phyloP scores from a whole-genome alignment of 768 basidiomycete genomes.

The Tremella fuciformis region DNA sequence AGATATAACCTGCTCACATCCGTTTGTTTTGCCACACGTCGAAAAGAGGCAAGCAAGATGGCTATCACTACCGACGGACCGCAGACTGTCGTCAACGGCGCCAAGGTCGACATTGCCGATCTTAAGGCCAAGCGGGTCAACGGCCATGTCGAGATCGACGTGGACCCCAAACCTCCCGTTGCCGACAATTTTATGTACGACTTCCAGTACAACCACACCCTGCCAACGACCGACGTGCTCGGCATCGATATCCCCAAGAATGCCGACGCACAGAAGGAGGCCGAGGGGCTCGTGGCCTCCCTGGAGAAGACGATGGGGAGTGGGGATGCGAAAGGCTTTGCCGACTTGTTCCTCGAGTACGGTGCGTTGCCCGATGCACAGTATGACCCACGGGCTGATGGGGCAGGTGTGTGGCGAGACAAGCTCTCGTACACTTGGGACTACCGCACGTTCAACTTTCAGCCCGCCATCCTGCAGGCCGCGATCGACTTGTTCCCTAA shows the following conservation, averaged over 20 bases:
- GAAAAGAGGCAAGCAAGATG: too few species aligned
- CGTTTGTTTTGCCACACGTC: too few species aligned
- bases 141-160: too few species aligned
- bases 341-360: constrained; percentile 26
- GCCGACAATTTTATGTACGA: constrained; percentile 26
- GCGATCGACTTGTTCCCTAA: constrained; percentile 55
- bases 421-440: constrained; percentile 65
- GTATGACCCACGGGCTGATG: neutral
- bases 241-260: constrained; percentile 9
- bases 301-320: too few species aligned
- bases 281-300: too few species aligned
- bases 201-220: constrained; percentile 20
- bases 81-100: too few species aligned
- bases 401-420: constrained; percentile 59
- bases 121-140: constrained; percentile 56
- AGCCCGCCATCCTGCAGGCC: constrained; percentile 49
- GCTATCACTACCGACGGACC: too few species aligned
- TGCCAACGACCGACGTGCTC: constrained; percentile 14
- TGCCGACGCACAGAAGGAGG: too few species aligned
- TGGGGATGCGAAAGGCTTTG: too few species aligned
- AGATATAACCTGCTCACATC: too few species aligned
- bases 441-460: constrained; percentile 61
- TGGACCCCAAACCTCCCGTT: constrained; percentile 9
- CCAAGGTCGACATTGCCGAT: constrained; percentile 10
- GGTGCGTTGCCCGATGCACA: constrained; percentile 8